Evolutionary conservation across 257 asterid genomes (phyloP), one percentile per base, ranked within the genome.

Genomic region (Plantago elongata): DNA sequence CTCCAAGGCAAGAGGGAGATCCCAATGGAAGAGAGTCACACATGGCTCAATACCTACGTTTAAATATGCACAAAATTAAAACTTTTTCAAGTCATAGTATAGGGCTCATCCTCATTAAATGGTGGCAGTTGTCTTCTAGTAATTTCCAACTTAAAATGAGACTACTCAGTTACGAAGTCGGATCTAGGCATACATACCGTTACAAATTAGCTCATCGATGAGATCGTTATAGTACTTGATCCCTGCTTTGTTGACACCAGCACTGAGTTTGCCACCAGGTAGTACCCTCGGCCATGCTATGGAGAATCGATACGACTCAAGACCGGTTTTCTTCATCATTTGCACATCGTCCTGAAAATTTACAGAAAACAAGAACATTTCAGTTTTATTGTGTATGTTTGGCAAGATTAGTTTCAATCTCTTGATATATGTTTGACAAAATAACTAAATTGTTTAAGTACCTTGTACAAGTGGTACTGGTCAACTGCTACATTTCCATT

Each of bases 21-120:
- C 85, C 62, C 70, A 82, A 27, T 82, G 88, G 62, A 74, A 77
- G 42, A 82, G 22, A 1, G 85, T 82, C 9, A 74, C 83, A n/a
- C 57, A 72, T 0, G 85, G 88, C 60, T 72, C 55, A 3, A 82
- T 69, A 3, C 85, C 88, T 77, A 22, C 13, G 22, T 8, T 22
- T 1, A 27, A 11, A 47, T 1, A 50, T 46, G 27, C 27, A 22
- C 27, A 22, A 1, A 22, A 1, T 22, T 22, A 22, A 22, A 22
- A 22, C 27, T 22, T 22, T 22, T 22, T 22, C 27, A 46, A 46
- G 51, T 46, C 12, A 7, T 46, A 46, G 11, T 11, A 48, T 13
- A n/a, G n/a, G 52, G 17, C 7, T 2, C 52, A 9, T 34, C 4
- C 40, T 34, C 40, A 34, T 34, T 34, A 22, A 1, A 22, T 1